Conservation (phyloP, 768 basidiomycete genomes). For the Plicaturopsis crispa region DNA sequence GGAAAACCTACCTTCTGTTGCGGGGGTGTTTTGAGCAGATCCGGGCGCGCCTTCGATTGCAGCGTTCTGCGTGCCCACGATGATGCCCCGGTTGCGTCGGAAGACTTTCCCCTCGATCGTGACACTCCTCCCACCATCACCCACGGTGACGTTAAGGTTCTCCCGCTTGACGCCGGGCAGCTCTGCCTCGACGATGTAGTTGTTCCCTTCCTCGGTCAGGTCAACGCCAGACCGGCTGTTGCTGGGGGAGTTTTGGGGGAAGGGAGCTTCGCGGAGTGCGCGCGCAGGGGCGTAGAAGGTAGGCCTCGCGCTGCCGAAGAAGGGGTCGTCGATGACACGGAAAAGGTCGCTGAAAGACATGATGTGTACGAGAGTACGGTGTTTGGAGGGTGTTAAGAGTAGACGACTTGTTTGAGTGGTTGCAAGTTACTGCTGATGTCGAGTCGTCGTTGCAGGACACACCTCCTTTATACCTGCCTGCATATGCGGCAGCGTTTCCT, state of each 20-base stretch:
- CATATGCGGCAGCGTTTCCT: too few species aligned
- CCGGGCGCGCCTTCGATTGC: too few species aligned
- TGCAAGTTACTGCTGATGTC: too few species aligned
- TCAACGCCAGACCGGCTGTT: slow-evolving; percentile 62
- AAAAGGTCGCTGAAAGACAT: slow-evolving; percentile 71
- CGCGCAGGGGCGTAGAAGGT: slow-evolving; percentile 22
- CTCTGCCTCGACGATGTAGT: slow-evolving; percentile 69
- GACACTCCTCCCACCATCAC: slow-evolving; percentile 60
- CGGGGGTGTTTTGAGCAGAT: slow-evolving; percentile 9
- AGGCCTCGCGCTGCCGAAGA: slow-evolving; percentile 31
- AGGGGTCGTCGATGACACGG: slow-evolving; percentile 68
- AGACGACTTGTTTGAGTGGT: too few species aligned
- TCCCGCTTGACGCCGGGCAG: slow-evolving; percentile 76
- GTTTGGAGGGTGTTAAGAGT: too few species aligned
- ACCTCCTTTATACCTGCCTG: too few species aligned
- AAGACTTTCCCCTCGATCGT: slow-evolving; percentile 63
- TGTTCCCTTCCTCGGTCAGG: slow-evolving; percentile 54
- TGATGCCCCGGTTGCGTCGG: slow-evolving; percentile 14
- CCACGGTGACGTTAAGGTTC: slow-evolving; percentile 61
- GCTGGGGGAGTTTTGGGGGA: slow-evolving; percentile 28
- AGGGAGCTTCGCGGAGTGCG: slow-evolving; percentile 41
- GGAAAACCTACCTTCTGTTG: slow-evolving; percentile 20
- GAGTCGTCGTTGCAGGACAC: too few species aligned
- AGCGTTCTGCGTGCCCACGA: too few species aligned
- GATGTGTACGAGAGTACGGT: too few species aligned